Base-by-base conservation (phyloP, 192 early-diverging fungal species). In the Kappamyces sp. region DNA sequence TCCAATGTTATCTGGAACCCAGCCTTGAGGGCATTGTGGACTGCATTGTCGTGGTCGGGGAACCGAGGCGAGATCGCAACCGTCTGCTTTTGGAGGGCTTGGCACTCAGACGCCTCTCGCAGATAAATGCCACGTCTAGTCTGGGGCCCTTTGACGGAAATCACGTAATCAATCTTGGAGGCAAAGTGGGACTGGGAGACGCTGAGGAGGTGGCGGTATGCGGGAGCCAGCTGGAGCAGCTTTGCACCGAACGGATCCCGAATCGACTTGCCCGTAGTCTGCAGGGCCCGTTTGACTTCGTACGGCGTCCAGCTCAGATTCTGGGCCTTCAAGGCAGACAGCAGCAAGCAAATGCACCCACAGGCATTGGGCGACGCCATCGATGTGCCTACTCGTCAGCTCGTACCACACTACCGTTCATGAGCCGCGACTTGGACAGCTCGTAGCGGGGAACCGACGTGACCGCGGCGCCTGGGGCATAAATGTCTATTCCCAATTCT, bases 361-460 rank as follows among this genome's bases (percentile, higher is more conserved):
- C 90, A 88, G 47, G 83, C 81, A 64, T 93, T 94, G 45, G 96
- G 96, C 48, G 84, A 81, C 47, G 86, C 85, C 96, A 99, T 99
- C 54, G 84, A 87, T 14, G 96, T 97, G 48, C 94, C n/a, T n/a
- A 43, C 42, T 43, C 42, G 42, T 43, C n/a, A 7, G 42, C 8
- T 7, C 42, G 7, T 9, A n/a, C 8, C 8, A 43, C 8, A 43
- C 7, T 43, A 8, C 62, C 96, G 69, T 96, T 97, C 81, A 86
- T 88, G 45, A 89, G 76, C 57, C 84, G 79, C 49, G 81, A 68
- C 32, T 79, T 80, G 46, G 82, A 67, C 9, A 81, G 71, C 8
- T 79, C 84, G 69, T 90, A 99, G 15, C 85, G 74, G 5, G 96
- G 94, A 33, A 90, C 87, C 58, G 84, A 84, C 6, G 96, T 90